Base-by-base conservation (phyloP, 108 stramenopile genomes). In the Cylindrotheca fusiformis region DNA sequence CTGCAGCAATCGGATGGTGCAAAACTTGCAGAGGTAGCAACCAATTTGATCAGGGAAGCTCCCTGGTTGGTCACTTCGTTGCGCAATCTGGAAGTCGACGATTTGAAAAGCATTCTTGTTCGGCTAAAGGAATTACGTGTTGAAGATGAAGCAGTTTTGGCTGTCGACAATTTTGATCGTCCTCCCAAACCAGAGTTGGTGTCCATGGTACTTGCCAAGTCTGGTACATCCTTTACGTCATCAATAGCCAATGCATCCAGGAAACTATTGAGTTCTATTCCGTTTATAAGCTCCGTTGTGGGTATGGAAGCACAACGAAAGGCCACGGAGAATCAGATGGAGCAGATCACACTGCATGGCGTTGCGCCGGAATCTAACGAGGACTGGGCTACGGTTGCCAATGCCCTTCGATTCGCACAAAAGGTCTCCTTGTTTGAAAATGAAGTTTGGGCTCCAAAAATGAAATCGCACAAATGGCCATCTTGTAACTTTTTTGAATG, bases 31-130 rank as follows among this genome's bases (percentile, higher is more conserved):
- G 65, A 73, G 28, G 22, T 44, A n/a, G 45, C 62, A 20, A 26
- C 67, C 3, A 26, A 59, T 6, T 51, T 83, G 17, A 65, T 74
- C 25, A 65, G 60, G 24, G 46, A 44, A 6, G 72, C 65, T 12
- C 82, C 82, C 4, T 83, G 82, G 82, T 31, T 80, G 6, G 59
- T 71, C 58, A 54, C 41, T 51, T 73, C 62, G 0, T 48, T 75
- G 18, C 8, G 67, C 3, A 25, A 63, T 33, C 64, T 71, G 78
- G 51, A 46, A 17, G 30, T 55, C 14, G 26, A 69, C 3, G 32
- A 68, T 41, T 17, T 77, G 28, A 55, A 63, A 27, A 18, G 22
- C 10, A 44, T 83, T 24, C 31, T 51, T 26, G 27, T 65, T 0
- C 21, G 44, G 4, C 12, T 69, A 24, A 36, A 60, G 24, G 23